A percentile compares a stretch with the other conserved stretches of the same genome.
phyloP scores from a whole-genome alignment of 805 yeast genomes.

The Dipodascopsis uninucleata region DNA sequence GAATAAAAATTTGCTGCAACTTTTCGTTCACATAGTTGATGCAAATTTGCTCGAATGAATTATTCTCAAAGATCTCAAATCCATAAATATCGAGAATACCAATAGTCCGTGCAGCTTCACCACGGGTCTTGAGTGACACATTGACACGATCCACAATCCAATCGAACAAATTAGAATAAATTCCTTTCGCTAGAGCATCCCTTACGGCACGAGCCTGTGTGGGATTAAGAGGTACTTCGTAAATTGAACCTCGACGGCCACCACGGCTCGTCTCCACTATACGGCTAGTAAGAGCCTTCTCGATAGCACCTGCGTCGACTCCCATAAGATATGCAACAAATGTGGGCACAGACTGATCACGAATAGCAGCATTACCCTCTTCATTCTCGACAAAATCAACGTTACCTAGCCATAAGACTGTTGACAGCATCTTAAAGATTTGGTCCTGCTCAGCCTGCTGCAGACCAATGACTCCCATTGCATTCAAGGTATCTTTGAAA shows the following conservation, averaged over 20 bases:
- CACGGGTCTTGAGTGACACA: conserved; percentile 58
- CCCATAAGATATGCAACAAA: conserved; percentile 89
- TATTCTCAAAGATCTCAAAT: conserved; percentile 92
- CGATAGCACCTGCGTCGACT: conserved; percentile 64
- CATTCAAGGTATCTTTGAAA: conserved; percentile 72
- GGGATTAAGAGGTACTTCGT: conserved; percentile 86
- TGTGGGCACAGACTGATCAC: conserved; percentile 87
- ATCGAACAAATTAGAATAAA: conserved; percentile 87
- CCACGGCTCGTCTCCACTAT: conserved; percentile 89
- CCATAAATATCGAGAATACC: conserved; percentile 98
- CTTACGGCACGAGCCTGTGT: conserved; percentile 89
- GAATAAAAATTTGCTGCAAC: conserved; percentile 93
- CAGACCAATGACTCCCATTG: conserved; percentile 86
- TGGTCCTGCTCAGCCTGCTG: conserved; percentile 80
- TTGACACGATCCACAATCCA: conserved; percentile 96
- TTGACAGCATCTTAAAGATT: conserved; percentile 78
- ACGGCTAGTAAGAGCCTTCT: conserved; percentile 69
- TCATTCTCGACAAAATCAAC: conserved; percentile 80
- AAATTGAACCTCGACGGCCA: conserved; percentile 82
- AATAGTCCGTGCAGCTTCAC: conserved; percentile 59
- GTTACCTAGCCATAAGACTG: conserved; percentile 93
- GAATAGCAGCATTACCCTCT: conserved; percentile 75
- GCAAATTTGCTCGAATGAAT: conserved; percentile 94
- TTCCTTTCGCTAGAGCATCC: conserved; percentile 92
- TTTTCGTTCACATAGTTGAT: conserved; percentile 91